Evolutionary conservation across 202 grass and related monocot genomes (phyloP).

Genomic region (Carex sylvatica): DNA sequence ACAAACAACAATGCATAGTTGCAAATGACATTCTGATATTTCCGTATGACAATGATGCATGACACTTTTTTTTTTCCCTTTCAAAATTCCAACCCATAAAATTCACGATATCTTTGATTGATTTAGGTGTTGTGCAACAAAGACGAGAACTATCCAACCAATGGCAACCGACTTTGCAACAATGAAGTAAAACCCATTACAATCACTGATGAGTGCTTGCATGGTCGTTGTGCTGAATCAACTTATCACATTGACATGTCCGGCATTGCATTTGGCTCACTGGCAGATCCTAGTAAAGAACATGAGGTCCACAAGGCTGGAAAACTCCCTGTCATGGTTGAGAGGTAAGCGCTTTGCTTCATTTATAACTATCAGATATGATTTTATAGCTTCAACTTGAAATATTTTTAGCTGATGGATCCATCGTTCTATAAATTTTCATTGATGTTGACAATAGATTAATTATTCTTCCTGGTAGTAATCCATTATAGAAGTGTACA

Average conservation of each 20-base stretch:
- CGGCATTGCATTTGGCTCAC: slow-evolving; percentile 57
- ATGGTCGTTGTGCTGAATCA: slow-evolving; percentile 36
- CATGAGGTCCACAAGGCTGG: slow-evolving; percentile 45
- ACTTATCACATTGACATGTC: slow-evolving; percentile 74
- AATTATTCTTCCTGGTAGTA: no score
- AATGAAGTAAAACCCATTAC: slow-evolving; percentile 32
- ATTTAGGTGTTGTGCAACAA: slow-evolving; percentile 50
- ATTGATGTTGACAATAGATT: not conserved
- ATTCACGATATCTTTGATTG: not conserved
- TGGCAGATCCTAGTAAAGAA: slow-evolving; percentile 43
- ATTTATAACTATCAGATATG: not conserved
- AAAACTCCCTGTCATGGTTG: slow-evolving; percentile 48
- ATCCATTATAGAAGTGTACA: not conserved
- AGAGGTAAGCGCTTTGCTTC: slow-evolving; percentile 22
- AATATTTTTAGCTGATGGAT: not conserved
- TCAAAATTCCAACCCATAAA: not conserved
- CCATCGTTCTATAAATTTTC: not conserved
- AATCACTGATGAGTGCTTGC: slow-evolving; percentile 78
- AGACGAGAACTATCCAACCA: not conserved
- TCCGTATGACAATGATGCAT: not conserved
- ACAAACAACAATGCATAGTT: not conserved
- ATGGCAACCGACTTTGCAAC: slow-evolving; percentile 36
- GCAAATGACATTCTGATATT: not conserved
- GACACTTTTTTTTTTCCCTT: not conserved
- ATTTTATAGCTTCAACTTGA: not conserved